Percentiles rank a stretch among this genome's conserved stretches.
Conservation (phyloP, 768 basidiomycete species). For the Lactarius vividus region DNA sequence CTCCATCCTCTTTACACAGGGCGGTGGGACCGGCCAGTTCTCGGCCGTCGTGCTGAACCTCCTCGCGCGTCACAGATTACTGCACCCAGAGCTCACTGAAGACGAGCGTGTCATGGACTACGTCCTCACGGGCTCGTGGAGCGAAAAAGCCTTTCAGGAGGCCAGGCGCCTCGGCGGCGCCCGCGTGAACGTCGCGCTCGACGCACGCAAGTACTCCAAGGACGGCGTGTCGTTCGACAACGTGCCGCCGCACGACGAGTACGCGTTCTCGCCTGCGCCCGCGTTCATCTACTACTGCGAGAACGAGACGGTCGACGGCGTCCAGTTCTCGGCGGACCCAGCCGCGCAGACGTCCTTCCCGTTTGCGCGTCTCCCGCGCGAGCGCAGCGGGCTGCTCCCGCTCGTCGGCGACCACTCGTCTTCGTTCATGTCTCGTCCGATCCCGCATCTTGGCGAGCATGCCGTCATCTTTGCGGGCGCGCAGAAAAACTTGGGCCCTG, state of each 20-base stretch:
- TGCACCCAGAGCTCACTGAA: conserved; percentile 55
- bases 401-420: conserved; percentile 95
- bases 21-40: conserved; percentile 91
- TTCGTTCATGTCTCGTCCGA: conserved; percentile 94
- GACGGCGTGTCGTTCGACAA: conserved; percentile 73
- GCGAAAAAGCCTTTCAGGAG: conserved; percentile 81
- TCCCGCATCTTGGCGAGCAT: conserved; percentile 83
- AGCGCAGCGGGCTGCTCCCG: conserved; percentile 56
- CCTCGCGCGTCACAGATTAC: conserved; percentile 77
- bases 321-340: conserved; percentile 72
- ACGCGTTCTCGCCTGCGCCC: conserved; percentile 74
- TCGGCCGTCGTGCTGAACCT: conserved; percentile 90
- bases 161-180: conserved; percentile 64
- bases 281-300: conserved; percentile 98
- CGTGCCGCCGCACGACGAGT: conserved; percentile 72
- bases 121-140: conserved; percentile 91
- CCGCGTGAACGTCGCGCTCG: conserved; percentile 66
- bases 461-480: conserved; percentile 95
- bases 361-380: conserved; percentile 57
- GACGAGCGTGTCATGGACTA: conserved; percentile 77
- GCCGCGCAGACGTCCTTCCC: conserved; percentile 69
- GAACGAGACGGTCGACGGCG: conserved; percentile 97
- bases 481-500: conserved; percentile 97
- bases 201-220: conserved; percentile 58
- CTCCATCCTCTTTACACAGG: conserved; percentile 88